A percentile compares a stretch with the other conserved stretches of the same genome.
These are phyloP conservation scores for Malassezia brasiliensis DNA, from an alignment of 1,284 basidiomycete species.

Conservation along the genomic window DNA sequence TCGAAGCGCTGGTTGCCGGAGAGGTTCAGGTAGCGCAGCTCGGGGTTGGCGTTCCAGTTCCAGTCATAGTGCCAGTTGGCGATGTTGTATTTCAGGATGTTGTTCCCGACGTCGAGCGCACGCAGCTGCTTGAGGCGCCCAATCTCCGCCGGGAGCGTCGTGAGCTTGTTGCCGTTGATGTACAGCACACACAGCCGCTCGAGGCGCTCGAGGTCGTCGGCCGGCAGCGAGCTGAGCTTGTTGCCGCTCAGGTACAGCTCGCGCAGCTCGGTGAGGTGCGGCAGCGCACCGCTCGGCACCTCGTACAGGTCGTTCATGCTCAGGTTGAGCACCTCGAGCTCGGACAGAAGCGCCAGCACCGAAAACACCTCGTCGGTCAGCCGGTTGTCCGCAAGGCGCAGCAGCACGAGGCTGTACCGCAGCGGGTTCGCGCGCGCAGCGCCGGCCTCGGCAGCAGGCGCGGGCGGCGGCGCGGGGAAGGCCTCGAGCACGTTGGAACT, in stretches of 20 bases:
- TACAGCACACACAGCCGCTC: slow-evolving; percentile 55
- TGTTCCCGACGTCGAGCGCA: slow-evolving; percentile 86
- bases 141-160: slow-evolving; percentile 82
- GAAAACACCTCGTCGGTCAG: slow-evolving; percentile 74
- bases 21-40: slow-evolving; percentile 77
- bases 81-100: slow-evolving; percentile 92
- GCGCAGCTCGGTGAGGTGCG: slow-evolving; percentile 61
- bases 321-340: slow-evolving; percentile 65
- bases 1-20: slow-evolving; percentile 80
- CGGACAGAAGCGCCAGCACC: slow-evolving; percentile 59
- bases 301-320: slow-evolving; percentile 94
- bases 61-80: slow-evolving; percentile 99
- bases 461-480: slow-evolving; percentile 58
- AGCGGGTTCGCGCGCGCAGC: slow-evolving; percentile 52
- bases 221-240: slow-evolving; percentile 76
- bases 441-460: neutral
- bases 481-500: slow-evolving; percentile 75
- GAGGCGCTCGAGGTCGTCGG: slow-evolving; percentile 51
- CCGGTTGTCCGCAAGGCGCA: slow-evolving; percentile 83
- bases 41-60: slow-evolving; percentile 99
- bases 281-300: slow-evolving; percentile 62
- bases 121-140: slow-evolving; percentile 70
- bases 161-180: slow-evolving; percentile 86
- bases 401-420: slow-evolving; percentile 61
- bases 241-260: slow-evolving; percentile 91